These are phyloP conservation scores for Meyerozyma athensensis DNA, from an alignment of 1,139 yeast species.

Conservation along the genomic window DNA sequence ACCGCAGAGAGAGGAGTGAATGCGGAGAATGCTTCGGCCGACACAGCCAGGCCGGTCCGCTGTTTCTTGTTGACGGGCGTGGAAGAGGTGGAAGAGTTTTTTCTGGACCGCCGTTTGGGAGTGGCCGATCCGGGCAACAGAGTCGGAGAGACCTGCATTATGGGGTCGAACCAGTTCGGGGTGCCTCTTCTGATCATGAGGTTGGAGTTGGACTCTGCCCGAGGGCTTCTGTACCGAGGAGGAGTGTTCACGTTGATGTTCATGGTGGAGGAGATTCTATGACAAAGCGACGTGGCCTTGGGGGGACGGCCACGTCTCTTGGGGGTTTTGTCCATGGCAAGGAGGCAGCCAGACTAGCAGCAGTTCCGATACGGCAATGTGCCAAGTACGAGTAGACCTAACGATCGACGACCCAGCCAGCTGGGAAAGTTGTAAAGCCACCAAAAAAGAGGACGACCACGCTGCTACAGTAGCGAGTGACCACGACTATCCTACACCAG, in stretches of 20 bases:
- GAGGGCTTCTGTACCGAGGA: constrained; percentile 17
- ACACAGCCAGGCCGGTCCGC: neutral
- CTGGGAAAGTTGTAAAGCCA: neutral
- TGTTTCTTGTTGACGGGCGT: constrained; percentile 5
- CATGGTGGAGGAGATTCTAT: constrained; percentile 38
- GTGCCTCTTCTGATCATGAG: constrained; percentile 38
- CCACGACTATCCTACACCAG: neutral
- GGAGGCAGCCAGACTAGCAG: neutral
- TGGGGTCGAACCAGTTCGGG: constrained; percentile 44
- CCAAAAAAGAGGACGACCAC: neutral
- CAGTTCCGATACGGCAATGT: neutral
- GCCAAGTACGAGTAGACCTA: neutral
- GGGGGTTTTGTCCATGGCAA: constrained; percentile 4
- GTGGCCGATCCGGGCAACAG: constrained; percentile 1
- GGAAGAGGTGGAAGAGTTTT: neutral
- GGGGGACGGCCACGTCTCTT: constrained; percentile 48
- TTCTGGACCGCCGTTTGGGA: constrained; percentile 2
- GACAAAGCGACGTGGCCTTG: constrained; percentile 37
- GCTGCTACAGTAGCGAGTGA: neutral
- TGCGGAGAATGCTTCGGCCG: neutral
- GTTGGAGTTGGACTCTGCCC: constrained; percentile 32
- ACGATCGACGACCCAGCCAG: no score
- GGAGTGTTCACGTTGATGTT: constrained; percentile 40
- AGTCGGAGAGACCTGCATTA: constrained; percentile 42
- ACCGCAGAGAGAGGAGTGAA: constrained; percentile 9